Conservation (phyloP, 371 early-diverging fungal genomes). For the Rhizopus delemar region DNA sequence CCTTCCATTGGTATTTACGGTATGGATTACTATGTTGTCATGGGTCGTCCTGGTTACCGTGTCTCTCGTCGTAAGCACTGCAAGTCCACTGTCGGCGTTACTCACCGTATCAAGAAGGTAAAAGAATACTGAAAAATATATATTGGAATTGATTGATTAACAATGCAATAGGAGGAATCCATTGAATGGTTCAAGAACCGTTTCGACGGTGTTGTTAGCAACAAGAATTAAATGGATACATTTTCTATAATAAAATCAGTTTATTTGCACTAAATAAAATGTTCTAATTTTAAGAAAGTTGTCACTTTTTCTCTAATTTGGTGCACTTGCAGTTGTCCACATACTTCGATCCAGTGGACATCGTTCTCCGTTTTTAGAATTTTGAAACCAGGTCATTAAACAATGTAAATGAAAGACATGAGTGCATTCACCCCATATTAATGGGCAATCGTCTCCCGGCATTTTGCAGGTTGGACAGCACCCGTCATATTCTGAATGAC, state of each 20-base stretch:
- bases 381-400: conserved; percentile 75
- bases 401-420: conserved; percentile 94
- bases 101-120: conserved; percentile 90
- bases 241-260: background rate
- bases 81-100: conserved; percentile 84
- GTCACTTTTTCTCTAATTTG: background rate
- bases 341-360: conserved; percentile 87
- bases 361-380: conserved; percentile 64
- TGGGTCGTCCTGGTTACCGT: conserved; percentile 97
- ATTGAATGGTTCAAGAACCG: conserved; percentile 87
- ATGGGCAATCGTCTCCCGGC: conserved; percentile 88
- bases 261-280: background rate
- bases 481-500: conserved; percentile 74
- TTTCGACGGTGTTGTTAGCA: conserved; percentile 86
- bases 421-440: conserved; percentile 84
- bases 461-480: conserved; percentile 81
- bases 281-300: background rate
- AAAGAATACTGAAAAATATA: background rate
- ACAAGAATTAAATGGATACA: conserved; percentile 54
- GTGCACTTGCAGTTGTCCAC: conserved; percentile 59
- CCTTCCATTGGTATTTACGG: conserved; percentile 98
- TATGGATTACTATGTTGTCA: conserved; percentile 98
- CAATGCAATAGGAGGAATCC: conserved; percentile 61
- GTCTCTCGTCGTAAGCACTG: conserved; percentile 95
- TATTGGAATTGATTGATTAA: background rate